Evolutionary conservation across 352 stramenopile genomes (phyloP).

Genomic region (Nothophytophthora sp.): DNA sequence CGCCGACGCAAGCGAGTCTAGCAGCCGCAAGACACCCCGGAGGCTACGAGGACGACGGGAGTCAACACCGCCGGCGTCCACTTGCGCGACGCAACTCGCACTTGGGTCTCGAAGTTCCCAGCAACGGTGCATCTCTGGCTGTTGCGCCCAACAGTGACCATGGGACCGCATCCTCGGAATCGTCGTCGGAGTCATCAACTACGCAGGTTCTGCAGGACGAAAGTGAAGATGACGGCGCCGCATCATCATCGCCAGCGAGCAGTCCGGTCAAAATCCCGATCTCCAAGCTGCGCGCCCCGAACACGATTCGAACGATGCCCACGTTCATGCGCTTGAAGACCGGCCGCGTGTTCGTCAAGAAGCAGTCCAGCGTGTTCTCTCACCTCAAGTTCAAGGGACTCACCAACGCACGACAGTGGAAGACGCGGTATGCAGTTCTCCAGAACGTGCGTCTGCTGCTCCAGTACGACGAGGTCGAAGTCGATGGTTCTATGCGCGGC

Average conservation of each 20-base stretch:
- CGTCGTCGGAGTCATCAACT: conserved; percentile 31
- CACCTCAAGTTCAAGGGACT: conserved; percentile 74
- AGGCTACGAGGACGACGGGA: neutral
- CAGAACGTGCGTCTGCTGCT: conserved; percentile 67
- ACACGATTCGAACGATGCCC: conserved; percentile 5
- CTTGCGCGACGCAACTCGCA: conserved; percentile 31
- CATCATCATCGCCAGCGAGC: conserved; percentile 3
- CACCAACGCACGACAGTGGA: conserved; percentile 70
- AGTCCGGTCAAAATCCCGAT: conserved; percentile 2
- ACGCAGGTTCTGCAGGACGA: conserved; percentile 23
- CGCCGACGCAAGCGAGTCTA: conserved; percentile 28
- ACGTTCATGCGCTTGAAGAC: conserved; percentile 66
- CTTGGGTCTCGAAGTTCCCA: conserved; percentile 15
- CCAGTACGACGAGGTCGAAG: conserved; percentile 62
- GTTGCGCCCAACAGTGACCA: neutral
- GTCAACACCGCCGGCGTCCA: neutral
- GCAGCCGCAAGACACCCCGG: conserved; percentile 17
- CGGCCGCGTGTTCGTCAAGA: conserved; percentile 78
- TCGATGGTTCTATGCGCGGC: neutral
- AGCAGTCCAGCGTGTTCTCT: conserved; percentile 76
- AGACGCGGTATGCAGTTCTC: conserved; percentile 80
- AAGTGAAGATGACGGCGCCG: conserved; percentile 21
- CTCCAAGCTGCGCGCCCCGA: conserved; percentile 5
- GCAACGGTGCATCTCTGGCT: neutral
- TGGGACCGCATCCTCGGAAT: conserved; percentile 11